Evolutionary conservation across 2,329 filamentous ascomycete species (phyloP), one percentile per base, ranked within the genome.

Genomic region (Apiospora koreana): DNA sequence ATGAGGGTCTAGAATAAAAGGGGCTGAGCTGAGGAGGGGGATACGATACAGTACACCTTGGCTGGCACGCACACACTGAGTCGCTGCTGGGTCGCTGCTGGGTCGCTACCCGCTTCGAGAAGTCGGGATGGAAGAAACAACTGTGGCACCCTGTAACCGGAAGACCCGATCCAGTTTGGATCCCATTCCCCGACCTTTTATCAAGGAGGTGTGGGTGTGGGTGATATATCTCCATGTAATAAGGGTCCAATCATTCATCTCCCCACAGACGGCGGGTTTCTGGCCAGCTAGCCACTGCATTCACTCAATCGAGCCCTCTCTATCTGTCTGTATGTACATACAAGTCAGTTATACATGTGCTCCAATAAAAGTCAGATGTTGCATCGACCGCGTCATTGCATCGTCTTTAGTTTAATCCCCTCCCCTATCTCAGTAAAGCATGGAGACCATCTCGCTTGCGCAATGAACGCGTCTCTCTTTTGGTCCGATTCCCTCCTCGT

Each of bases 71-170:
- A 46, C 54, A 12, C 9, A 58, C 50, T 58, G 50, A 58, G 28
- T 35, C 28, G 50, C 18, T 25, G 46, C 10, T 43, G 41, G 41
- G 41, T 18, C 41, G 14, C 46, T 35, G 35, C 9, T 23, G 46
- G 41, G 41, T 43, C 41, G 41, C 43, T 62, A 62, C 54, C 54
- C 54, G 54, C 54, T 62, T 62, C 54, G 54, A 62, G 54, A 62
- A 62, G 54, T 38, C 31, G 18, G 8, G 28, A 35, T 62, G 54
- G 54, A 62, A 62, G 54, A 62, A 35, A 31, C 54, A n/a, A 38
- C 54, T 62, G 54, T 62, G 54, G 50, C 50, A 58, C 50, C 50
- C 16, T 25, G 48, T 9, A 31, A 54, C 14, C 46, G 46, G n/a
- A 48, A 25, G 46, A 48, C 14, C 46, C n/a, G n/a, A 48, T 48